Evolutionary conservation across 805 yeast genomes (phyloP).

Genomic region (Sugiyamaella chiloensis): DNA sequence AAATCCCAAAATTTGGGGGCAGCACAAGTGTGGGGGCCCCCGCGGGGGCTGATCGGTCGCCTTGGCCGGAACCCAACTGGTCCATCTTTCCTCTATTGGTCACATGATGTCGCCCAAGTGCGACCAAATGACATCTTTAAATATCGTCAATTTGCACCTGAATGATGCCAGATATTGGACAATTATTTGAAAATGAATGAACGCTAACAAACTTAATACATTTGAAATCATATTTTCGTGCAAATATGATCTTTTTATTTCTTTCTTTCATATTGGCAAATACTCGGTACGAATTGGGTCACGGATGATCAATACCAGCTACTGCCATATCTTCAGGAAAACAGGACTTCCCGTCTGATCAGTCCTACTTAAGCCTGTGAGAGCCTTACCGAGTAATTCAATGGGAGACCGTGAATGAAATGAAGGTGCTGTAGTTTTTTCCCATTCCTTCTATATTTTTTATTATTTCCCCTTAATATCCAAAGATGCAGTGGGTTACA

Average conservation of each 20-base stretch:
- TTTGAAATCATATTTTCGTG: no score
- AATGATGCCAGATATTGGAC: no score
- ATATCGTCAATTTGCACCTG: neutral
- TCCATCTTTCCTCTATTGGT: neutral
- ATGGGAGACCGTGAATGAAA: constrained; percentile 2
- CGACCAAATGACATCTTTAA: neutral
- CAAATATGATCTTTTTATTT: no score
- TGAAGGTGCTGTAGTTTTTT: neutral
- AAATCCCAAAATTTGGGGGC: constrained; percentile 4
- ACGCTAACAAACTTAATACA: no score
- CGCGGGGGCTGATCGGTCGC: neutral
- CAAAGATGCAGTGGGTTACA: no score
- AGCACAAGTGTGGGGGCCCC: neutral
- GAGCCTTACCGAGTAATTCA: neutral
- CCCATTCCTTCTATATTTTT: no score
- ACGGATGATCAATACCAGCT: neutral
- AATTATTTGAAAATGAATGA: no score
- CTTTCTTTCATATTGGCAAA: no score
- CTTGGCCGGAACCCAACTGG: neutral
- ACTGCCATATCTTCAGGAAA: neutral
- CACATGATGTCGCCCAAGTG: neutral
- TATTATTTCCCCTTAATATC: no score
- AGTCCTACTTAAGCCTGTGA: neutral
- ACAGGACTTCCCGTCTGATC: constrained; percentile 1
- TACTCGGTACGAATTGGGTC: no score